Evolutionary conservation across 164 flowering plant species (phyloP).

Genomic region (Pachysandra terminalis): DNA sequence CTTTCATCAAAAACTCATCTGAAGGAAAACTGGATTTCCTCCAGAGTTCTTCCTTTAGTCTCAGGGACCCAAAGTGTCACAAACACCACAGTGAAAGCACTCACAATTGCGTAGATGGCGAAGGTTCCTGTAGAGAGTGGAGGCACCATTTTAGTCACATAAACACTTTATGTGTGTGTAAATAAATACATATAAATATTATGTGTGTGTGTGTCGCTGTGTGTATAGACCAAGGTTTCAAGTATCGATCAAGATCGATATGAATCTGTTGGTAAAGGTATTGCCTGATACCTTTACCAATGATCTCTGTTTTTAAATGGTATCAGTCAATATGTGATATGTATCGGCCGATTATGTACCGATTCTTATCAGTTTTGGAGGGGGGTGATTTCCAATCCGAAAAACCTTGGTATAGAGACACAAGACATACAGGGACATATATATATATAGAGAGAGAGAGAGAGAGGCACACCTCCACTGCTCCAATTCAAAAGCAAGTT

Average conservation of each 20-base stretch:
- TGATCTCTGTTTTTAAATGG: too few species aligned
- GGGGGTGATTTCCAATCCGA: too few species aligned
- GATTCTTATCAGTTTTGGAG: too few species aligned
- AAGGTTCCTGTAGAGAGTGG: conserved; percentile 41
- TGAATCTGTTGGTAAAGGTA: too few species aligned
- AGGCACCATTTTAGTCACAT: background rate
- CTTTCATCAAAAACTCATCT: conserved; percentile 24
- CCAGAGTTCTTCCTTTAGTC: conserved; percentile 56
- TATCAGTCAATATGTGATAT: too few species aligned
- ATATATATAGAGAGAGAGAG: too few species aligned
- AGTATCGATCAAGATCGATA: too few species aligned
- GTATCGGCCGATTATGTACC: too few species aligned
- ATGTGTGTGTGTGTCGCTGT: too few species aligned
- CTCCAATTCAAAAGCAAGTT: conserved; percentile 57
- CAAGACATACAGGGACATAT: conserved; percentile 11
- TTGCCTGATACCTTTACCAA: too few species aligned
- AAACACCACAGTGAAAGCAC: conserved; percentile 41
- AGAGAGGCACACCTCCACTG: conserved; percentile 49
- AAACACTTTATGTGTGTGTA: background rate
- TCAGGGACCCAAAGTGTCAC: conserved; percentile 57
- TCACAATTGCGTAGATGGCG: conserved; percentile 34
- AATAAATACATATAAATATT: background rate
- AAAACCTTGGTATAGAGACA: too few species aligned
- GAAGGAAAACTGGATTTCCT: conserved; percentile 56
- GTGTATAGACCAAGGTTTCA: too few species aligned